Conservation (phyloP, 345 rosid genomes). For the Lumnitzera racemosa region DNA sequence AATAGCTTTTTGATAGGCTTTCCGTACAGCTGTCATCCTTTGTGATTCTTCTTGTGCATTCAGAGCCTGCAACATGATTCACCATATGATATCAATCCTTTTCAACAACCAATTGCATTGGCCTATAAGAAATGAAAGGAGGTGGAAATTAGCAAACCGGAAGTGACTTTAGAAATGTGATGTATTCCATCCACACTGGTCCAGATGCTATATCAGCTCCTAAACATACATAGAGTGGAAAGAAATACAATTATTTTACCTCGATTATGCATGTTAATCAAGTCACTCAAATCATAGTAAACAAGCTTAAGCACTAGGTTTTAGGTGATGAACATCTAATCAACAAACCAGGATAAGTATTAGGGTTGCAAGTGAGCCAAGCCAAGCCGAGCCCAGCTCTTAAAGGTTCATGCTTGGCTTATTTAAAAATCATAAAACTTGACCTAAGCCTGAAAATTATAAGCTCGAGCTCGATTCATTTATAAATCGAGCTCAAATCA, state of each 20-base stretch:
- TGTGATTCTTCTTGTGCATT: slow-evolving; percentile 74
- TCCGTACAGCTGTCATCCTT: slow-evolving; percentile 67
- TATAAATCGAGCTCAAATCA: too few species aligned
- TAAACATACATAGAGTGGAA: slow-evolving; percentile 28
- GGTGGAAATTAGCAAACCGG: slow-evolving; percentile 54
- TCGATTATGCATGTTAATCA: background rate
- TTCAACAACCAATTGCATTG: background rate
- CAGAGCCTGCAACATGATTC: slow-evolving; percentile 40
- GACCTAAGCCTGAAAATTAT: too few species aligned
- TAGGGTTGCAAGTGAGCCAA: too few species aligned
- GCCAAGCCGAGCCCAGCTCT: too few species aligned
- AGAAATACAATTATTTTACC: slow-evolving; percentile 7
- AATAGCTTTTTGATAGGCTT: slow-evolving; percentile 82
- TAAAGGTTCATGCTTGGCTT: too few species aligned
- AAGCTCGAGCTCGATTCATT: too few species aligned
- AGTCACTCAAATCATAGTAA: background rate
- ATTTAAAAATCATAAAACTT: too few species aligned
- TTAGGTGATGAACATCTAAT: too few species aligned
- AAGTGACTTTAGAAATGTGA: slow-evolving; percentile 64
- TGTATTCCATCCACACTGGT: slow-evolving; percentile 90
- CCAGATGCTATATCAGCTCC: slow-evolving; percentile 91
- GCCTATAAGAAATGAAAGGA: slow-evolving; percentile 4
- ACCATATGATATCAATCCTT: slow-evolving; percentile 11
- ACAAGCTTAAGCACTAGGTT: too few species aligned
- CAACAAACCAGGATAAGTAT: too few species aligned